Percentiles rank a stretch among this genome's conserved stretches.
Conservation (phyloP, 371 early-diverging fungal genomes). For the Rhizopus arrhizus region DNA sequence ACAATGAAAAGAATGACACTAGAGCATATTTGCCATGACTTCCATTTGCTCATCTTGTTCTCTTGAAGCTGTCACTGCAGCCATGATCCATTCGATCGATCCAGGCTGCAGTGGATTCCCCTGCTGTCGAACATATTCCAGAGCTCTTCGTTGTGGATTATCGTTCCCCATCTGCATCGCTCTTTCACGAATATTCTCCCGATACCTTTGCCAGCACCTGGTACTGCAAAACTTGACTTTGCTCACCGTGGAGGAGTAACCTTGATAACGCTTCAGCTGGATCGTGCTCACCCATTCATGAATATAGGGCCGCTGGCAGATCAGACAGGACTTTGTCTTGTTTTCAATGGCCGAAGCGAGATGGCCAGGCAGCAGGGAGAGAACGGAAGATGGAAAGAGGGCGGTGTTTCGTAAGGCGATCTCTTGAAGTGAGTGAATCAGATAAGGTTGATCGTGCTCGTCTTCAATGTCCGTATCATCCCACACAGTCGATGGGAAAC, state of each 20-base stretch:
- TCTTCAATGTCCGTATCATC: background rate
- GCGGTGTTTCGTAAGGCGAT: conserved; percentile 34
- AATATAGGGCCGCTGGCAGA: conserved; percentile 53
- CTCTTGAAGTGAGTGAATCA: conserved; percentile 39
- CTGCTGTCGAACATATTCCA: conserved; percentile 11
- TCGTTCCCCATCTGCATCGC: background rate
- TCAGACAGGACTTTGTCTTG: conserved; percentile 38
- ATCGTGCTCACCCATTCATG: conserved; percentile 65
- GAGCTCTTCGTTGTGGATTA: conserved; percentile 11
- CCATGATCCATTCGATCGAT: conserved; percentile 22
- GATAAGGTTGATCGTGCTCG: background rate
- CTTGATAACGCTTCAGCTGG: conserved; percentile 51
- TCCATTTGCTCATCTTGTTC: conserved; percentile 24
- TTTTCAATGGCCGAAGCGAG: conserved; percentile 37
- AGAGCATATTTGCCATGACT: conserved; percentile 9
- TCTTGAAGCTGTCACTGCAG: conserved; percentile 20
- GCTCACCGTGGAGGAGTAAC: conserved; percentile 53
- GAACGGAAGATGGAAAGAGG: conserved; percentile 14
- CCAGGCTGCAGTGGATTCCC: conserved; percentile 4
- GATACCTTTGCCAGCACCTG: conserved; percentile 41
- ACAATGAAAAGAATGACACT: no score
- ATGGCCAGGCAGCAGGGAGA: conserved; percentile 36
- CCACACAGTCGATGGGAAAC: background rate
- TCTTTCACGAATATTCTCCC: background rate
- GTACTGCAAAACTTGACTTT: conserved; percentile 56